Evolutionary conservation across 805 yeast species (phyloP).

Genomic region (Spathaspora boniae): DNA sequence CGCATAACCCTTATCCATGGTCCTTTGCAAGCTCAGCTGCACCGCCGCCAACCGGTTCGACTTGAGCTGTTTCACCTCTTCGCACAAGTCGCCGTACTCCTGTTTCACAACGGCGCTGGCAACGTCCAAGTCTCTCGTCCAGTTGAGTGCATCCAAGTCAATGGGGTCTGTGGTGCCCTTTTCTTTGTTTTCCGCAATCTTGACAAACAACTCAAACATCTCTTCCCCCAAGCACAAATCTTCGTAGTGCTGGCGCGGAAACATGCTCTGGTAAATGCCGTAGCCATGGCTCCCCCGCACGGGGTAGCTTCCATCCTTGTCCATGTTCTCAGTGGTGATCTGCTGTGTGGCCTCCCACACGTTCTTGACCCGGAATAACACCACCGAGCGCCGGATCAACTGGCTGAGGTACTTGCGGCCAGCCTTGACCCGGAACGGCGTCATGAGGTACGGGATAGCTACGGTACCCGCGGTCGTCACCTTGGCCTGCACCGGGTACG

Average conservation of each 20-base stretch:
- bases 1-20: constrained; percentile 13
- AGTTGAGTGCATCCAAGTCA: constrained; percentile 4
- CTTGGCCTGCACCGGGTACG: constrained; percentile 28
- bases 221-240: constrained; percentile 28
- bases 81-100: too few relatives aligned
- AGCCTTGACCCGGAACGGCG: constrained; percentile 20
- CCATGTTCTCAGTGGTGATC: constrained; percentile 10
- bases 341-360: constrained; percentile 23
- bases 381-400: constrained; percentile 28
- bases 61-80: too few relatives aligned
- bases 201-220: constrained; percentile 30
- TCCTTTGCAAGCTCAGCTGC: constrained; percentile 10
- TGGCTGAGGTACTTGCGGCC: constrained; percentile 25
- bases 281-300: constrained; percentile 27
- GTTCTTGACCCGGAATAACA: constrained; percentile 18
- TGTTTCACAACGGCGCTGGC: too few relatives aligned
- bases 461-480: constrained; percentile 30
- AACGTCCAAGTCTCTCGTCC: constrained; percentile 6
- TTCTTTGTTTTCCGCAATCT: constrained; percentile 5
- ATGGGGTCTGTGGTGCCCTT: neutral
- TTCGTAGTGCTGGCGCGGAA: constrained; percentile 25
- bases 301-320: constrained; percentile 27
- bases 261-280: constrained; percentile 25
- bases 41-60: constrained; percentile 4
- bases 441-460: constrained; percentile 23